Evolutionary conservation across 2,329 filamentous ascomycete species (phyloP).

Genomic region (Myriosclerotinia scirpicola): DNA sequence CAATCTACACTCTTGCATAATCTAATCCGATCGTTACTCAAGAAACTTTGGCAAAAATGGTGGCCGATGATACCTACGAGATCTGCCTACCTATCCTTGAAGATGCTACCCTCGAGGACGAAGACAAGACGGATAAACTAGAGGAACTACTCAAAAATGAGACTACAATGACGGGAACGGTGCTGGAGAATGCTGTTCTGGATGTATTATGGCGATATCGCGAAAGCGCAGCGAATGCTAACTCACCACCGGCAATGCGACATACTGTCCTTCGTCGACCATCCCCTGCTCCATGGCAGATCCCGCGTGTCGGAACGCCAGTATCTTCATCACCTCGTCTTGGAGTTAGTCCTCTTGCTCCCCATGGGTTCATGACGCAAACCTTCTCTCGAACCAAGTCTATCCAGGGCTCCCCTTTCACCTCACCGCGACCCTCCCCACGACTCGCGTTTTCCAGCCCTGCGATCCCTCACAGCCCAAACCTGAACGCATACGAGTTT

Average conservation of each 20-base stretch:
- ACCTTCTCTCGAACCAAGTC: conserved; percentile 76
- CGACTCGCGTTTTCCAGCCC: conserved; percentile 87
- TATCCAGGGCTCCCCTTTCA: conserved; percentile 83
- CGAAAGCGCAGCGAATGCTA: conserved; percentile 60
- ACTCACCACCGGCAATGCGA: conserved; percentile 80
- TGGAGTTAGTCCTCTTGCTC: conserved; percentile 77
- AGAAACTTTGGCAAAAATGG: conserved; percentile 55
- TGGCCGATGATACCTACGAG: conserved; percentile 90
- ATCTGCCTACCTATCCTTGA: conserved; percentile 86
- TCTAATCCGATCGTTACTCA: conserved; percentile 4
- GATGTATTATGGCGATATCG: conserved; percentile 88
- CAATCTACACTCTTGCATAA: conserved; percentile 17
- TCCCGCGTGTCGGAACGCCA: conserved; percentile 67
- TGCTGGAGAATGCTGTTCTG: conserved; percentile 85
- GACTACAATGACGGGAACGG: conserved; percentile 70
- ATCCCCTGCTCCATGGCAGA: conserved; percentile 92
- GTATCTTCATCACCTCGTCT: conserved; percentile 79
- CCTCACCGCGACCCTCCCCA: conserved; percentile 88
- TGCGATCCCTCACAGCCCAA: conserved; percentile 89
- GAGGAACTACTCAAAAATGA: conserved; percentile 82
- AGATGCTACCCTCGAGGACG: conserved; percentile 79
- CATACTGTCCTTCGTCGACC: conserved; percentile 87
- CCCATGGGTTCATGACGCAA: conserved; percentile 78
- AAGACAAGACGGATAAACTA: conserved; percentile 90
- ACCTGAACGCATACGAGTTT: conserved; percentile 92